Evolutionary conservation across 2,329 filamentous ascomycete species (phyloP).

Genomic region (Dryadomyces sulphureus): DNA sequence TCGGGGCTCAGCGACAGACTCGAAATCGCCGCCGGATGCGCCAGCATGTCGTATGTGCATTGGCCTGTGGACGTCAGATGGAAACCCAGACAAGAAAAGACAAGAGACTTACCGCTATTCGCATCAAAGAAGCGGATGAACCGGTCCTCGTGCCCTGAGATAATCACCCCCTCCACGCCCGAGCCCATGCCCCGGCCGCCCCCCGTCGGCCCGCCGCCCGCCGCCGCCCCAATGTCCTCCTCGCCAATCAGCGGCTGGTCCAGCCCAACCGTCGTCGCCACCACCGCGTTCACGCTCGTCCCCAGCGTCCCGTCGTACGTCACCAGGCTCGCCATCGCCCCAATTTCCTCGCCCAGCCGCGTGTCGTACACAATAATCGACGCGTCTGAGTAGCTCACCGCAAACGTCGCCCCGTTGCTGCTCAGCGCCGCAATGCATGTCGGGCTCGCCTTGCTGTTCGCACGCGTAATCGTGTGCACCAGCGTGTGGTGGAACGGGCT

Average conservation of each 20-base stretch:
- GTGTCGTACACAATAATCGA: constrained; percentile 88
- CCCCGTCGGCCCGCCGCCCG: constrained; percentile 51
- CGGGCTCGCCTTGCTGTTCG: constrained; percentile 56
- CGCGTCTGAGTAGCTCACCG: constrained; percentile 84
- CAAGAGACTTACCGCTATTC: constrained; percentile 68
- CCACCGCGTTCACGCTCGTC: constrained; percentile 80
- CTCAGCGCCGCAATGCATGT: constrained; percentile 91
- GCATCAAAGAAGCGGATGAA: constrained; percentile 97
- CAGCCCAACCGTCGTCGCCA: constrained; percentile 70
- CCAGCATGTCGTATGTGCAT: constrained; percentile 98
- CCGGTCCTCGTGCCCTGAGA: constrained; percentile 91
- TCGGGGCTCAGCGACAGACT: constrained; percentile 85
- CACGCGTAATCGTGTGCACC: constrained; percentile 68
- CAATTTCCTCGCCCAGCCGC: constrained; percentile 76
- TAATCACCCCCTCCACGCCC: constrained; percentile 82
- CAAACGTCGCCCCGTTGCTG: constrained; percentile 69
- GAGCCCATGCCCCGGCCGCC: constrained; percentile 51
- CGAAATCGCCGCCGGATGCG: constrained; percentile 86
- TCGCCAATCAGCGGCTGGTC: constrained; percentile 61
- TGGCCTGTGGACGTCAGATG: constrained; percentile 47
- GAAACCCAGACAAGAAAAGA: background rate
- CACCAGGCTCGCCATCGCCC: constrained; percentile 83
- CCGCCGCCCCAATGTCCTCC: constrained; percentile 56
- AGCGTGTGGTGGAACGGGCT: constrained; percentile 81
- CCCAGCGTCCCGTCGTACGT: constrained; percentile 74